Base-by-base conservation (phyloP, 129 eudicot genomes). In the Pulicaria dysenterica region DNA sequence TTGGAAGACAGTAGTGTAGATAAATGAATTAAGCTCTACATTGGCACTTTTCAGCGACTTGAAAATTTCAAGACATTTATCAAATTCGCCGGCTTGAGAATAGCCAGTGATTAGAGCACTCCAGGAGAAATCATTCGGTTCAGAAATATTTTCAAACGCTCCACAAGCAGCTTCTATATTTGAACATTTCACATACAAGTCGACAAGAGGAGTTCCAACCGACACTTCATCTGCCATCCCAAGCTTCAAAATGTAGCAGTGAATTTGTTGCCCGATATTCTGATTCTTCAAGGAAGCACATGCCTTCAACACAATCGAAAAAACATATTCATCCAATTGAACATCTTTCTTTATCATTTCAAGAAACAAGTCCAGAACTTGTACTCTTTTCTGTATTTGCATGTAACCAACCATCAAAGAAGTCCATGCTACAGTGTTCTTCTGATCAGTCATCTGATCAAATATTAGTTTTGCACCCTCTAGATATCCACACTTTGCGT, bases 161-260 rank as follows among this genome's bases (percentile, higher is more conserved):
- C 60, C 64, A 17, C 36, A 2, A 64, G 78, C 80, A 1, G 74
- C 68, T 54, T 84, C 85, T 38, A 80, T 48, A 47, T 36, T 67
- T 8, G 83, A 70, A 65, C 77, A 76, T 46, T 87, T 84, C 36
- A 73, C 73, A 56, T 87, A 87, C 76, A 84, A 81, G 73, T 84
- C 86, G 36, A 87, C 81, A 54, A 87, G 78, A 4, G 87, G 78
- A 66, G 81, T 84, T 11, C 83, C 85, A 47, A 80, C 85, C n/a
- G 83, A 73, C 10, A 74, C 83, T 34, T 69, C 51, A 19, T 43
- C 17, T 54, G 76, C 78, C 68, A 77, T 39, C 72, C 85, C 85
- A n/a, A 47, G 80, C 53, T 84, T 84, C 58, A 77, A 57, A 5
- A 77, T 31, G 36, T 73, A 73, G 15, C 76, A 83, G 77, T 81